phyloP scores from a whole-genome alignment of 2,329 filamentous ascomycete genomes.

The Colletotrichum trifolii region DNA sequence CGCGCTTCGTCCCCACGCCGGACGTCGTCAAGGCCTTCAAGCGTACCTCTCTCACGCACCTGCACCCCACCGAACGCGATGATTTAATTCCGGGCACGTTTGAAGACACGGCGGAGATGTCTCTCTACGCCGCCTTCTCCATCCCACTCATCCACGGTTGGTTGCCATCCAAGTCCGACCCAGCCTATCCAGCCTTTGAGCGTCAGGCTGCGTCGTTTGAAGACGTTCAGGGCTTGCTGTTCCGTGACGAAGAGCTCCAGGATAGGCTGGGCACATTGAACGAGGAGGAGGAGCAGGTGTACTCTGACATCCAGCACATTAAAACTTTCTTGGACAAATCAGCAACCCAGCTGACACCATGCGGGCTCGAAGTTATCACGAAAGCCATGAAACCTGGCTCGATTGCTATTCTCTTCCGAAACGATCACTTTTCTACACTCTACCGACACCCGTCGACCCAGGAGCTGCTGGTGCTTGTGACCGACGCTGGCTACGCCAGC shows the following conservation, averaged over 20 bases:
- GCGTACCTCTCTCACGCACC: conserved; percentile 63
- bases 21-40: conserved; percentile 59
- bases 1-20: conserved; percentile 77
- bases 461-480: conserved; percentile 85
- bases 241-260: conserved; percentile 89
- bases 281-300: conserved; percentile 79
- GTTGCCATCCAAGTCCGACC: conserved; percentile 77
- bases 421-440: conserved; percentile 95
- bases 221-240: conserved; percentile 89
- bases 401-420: conserved; percentile 92
- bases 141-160: conserved; percentile 94
- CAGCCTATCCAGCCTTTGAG: conserved; percentile 75
- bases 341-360: conserved; percentile 87
- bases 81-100: conserved; percentile 76
- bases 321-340: conserved; percentile 83
- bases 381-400: conserved; percentile 79
- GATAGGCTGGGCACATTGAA: conserved; percentile 78
- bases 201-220: conserved; percentile 88
- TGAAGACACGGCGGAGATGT: conserved; percentile 87
- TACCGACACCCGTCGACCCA: conserved; percentile 86
- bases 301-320: conserved; percentile 86
- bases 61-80: conserved; percentile 62
- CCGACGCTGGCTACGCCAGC: conserved; percentile 87
- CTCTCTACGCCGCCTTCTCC: conserved; percentile 89
- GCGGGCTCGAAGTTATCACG: conserved; percentile 80